These are phyloP conservation scores for Fusarium luffae DNA, from an alignment of 2,329 filamentous ascomycete species.

Conservation along the genomic window DNA sequence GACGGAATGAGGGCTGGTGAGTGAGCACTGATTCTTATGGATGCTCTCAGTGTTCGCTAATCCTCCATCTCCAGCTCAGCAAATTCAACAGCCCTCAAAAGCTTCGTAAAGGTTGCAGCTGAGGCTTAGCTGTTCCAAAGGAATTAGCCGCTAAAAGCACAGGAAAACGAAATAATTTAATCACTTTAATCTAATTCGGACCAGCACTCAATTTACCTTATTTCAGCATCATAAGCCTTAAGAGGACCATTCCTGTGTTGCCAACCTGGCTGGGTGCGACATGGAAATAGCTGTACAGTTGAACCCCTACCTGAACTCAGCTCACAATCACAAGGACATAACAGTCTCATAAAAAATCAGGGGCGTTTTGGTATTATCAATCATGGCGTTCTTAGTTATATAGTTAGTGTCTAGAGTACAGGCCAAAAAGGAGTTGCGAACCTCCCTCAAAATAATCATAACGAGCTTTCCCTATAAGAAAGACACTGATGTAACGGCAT, in stretches of 20 bases:
- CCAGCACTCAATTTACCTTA: neutral
- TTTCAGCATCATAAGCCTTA: too few species aligned
- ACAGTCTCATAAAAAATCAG: neutral
- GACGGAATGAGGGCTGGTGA: neutral
- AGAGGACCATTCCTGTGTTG: too few species aligned
- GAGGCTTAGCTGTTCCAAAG: neutral
- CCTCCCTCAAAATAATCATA: slow-evolving; percentile 19
- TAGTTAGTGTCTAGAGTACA: slow-evolving; percentile 44
- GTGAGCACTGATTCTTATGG: neutral
- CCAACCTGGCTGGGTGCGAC: neutral
- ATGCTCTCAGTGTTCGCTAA: neutral
- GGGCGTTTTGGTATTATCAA: slow-evolving; percentile 18
- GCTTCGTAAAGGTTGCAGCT: neutral
- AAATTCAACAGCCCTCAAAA: neutral
- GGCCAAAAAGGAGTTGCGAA: slow-evolving; percentile 21
- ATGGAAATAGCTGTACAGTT: neutral
- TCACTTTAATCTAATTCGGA: neutral
- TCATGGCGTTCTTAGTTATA: slow-evolving; percentile 32
- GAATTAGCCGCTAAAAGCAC: neutral
- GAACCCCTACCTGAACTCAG: neutral
- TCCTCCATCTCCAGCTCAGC: too few species aligned
- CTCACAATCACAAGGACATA: neutral
- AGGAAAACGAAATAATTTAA: neutral
- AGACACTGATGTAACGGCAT: slow-evolving; percentile 16
- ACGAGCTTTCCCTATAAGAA: slow-evolving; percentile 12